A percentile compares a stretch with the other conserved stretches of the same genome.
Evolutionary conservation across 306 rosid genomes (phyloP).

Genomic region (Vigna nakashimae): DNA sequence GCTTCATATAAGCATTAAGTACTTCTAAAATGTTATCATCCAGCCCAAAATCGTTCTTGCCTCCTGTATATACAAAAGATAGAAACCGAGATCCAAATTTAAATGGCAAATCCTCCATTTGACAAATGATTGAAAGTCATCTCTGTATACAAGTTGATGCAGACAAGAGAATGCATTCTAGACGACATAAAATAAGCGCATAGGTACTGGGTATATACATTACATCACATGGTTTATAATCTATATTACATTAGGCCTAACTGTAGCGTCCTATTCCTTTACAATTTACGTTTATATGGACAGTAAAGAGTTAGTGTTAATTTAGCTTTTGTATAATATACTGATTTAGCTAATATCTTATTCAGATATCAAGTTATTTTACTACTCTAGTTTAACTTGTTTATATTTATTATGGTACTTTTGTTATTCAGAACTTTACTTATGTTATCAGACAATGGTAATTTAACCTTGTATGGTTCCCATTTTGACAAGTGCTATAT

Average conservation of each 20-base stretch:
- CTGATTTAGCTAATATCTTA: no score
- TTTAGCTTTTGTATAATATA: no score
- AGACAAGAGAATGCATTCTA: not conserved
- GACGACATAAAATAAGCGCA: not conserved
- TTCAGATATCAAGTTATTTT: no score
- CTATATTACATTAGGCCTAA: not conserved
- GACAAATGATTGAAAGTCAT: not conserved
- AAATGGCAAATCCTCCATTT: constrained; percentile 5
- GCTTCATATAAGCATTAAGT: constrained; percentile 75
- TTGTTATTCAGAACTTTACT: no score
- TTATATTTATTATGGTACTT: no score
- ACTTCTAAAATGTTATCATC: constrained; percentile 57
- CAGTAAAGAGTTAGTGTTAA: no score
- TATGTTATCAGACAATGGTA: no score
- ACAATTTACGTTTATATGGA: not conserved
- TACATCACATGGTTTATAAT: not conserved
- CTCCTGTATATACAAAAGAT: constrained; percentile 55
- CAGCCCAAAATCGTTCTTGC: constrained; percentile 33
- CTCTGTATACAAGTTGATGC: constrained; percentile 7
- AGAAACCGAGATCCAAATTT: constrained; percentile 22
- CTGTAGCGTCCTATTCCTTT: not conserved
- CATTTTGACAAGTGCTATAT: no score
- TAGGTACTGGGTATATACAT: no score
- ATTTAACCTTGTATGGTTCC: no score
- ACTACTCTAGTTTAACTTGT: no score